Conservation (phyloP, 1,284 basidiomycete genomes). For the Cutaneotrichosporon cutaneum region DNA sequence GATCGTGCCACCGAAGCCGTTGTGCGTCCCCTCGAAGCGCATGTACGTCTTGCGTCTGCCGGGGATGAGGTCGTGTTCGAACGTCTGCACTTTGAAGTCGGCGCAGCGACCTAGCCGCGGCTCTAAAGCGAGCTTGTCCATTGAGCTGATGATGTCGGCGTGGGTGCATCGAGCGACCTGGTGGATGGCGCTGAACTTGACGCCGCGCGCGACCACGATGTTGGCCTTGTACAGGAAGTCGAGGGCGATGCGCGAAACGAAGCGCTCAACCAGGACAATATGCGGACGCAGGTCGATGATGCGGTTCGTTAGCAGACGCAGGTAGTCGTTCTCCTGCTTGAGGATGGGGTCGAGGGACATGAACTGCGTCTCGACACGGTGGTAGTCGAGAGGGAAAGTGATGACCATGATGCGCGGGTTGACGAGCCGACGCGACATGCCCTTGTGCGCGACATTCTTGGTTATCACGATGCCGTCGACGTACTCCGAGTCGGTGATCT, state of each 20-base stretch:
- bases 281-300: slow-evolving; percentile 90
- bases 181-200: slow-evolving; percentile 83
- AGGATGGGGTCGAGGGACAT: slow-evolving; percentile 90
- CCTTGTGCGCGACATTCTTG: slow-evolving; percentile 96
- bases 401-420: slow-evolving; percentile 90
- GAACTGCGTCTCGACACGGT: slow-evolving; percentile 89
- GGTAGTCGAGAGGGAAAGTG: slow-evolving; percentile 93
- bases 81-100: slow-evolving; percentile 88
- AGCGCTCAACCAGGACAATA: slow-evolving; percentile 86
- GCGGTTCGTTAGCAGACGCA: slow-evolving; percentile 81
- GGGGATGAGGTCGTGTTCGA: slow-evolving; percentile 86
- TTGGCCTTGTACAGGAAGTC: slow-evolving; percentile 84
- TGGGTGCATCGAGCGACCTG: slow-evolving; percentile 92
- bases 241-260: slow-evolving; percentile 86
- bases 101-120: slow-evolving; percentile 86
- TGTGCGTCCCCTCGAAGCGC: slow-evolving; percentile 92
- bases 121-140: slow-evolving; percentile 88
- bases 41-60: slow-evolving; percentile 91
- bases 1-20: slow-evolving; percentile 90
- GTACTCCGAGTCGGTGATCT: slow-evolving; percentile 89
- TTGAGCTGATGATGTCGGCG: slow-evolving; percentile 90
- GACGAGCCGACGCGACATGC: slow-evolving; percentile 55
- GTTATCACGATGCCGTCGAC: slow-evolving; percentile 96
- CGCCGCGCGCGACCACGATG: slow-evolving; percentile 85
- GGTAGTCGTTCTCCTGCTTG: slow-evolving; percentile 91